Base-by-base conservation (phyloP, 352 stramenopile species). In the Pythium monospermum region DNA sequence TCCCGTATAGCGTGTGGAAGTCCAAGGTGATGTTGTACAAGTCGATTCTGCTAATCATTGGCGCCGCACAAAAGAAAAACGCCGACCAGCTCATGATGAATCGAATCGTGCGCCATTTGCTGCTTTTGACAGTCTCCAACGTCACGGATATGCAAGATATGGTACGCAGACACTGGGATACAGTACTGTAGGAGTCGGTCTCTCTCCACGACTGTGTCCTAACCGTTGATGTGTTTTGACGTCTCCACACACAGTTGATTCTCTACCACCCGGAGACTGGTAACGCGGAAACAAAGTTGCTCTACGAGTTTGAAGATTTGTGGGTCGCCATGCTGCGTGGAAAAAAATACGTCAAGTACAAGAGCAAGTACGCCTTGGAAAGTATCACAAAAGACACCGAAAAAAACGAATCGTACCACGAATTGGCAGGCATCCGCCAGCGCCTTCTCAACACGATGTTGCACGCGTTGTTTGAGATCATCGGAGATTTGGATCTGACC, bases 211-310 rank as follows among this genome's bases (percentile, higher is more conserved):
- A n/a, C 13, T 35, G 8, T 42, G 21, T 44, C 6, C 10, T 49
- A 16, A 42, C 0, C 23, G 10, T 36, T 27, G 18, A 48, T 26
- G 52, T 12, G 13, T 36, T 27, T 31, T 7, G 22, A 49, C 26
- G 23, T 35, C 10, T 45, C 33, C 42, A 21, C 6, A 31, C 39
- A 6, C 30, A 85, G 74, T 32, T 72, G 13, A 57, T 72, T 33
- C 51, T 93, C 1, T 90, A 87, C 55, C 79, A 94, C 40, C 83
- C 80, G 1, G 80, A 91, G 26, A 91, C 83, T 6, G 83, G 83
- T 22, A 69, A 76, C 27, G 19, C 71, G 4, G 83, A 86, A 41
- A 84, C 76, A 43, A 83, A 83, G 21, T 68, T 91, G 26, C 47
- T 94, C 7, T 94, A 81, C 43, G 79, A 88, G 11, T 91, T 84